Conservation (phyloP, 2,329 filamentous ascomycete species). For the Aspergillus floridensis region DNA sequence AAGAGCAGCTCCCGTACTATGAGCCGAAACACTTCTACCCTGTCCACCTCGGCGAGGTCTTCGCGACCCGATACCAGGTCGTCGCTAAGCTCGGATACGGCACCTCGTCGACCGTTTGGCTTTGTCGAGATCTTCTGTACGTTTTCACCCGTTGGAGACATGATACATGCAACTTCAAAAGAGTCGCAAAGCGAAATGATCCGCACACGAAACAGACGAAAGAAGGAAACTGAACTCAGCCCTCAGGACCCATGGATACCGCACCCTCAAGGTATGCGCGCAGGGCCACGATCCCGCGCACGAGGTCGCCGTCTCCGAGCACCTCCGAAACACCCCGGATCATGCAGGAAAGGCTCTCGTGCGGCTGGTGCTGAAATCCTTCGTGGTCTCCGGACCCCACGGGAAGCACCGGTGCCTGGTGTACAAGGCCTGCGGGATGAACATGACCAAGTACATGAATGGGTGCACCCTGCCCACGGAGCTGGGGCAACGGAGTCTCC, state of each 20-base stretch:
- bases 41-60: neutral
- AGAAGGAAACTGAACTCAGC: neutral
- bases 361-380: neutral
- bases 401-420: neutral
- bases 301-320: neutral
- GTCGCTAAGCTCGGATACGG: conserved; percentile 1
- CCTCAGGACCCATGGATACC: neutral
- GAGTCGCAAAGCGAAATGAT: too few species aligned
- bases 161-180: too few species aligned
- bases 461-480: neutral
- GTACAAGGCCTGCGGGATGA: neutral
- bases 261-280: neutral
- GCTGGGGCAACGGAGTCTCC: neutral
- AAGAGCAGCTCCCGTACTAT: conserved; percentile 3
- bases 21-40: neutral
- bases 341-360: neutral
- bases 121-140: neutral
- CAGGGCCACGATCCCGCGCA: neutral
- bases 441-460: neutral
- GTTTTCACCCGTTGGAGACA: too few species aligned
- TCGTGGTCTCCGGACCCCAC: neutral
- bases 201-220: too few species aligned
- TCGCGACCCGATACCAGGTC: neutral
- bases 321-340: neutral
- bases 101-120: neutral